Percentiles rank a stretch among this genome's conserved stretches.
These are phyloP conservation scores for Cynara cardunculus DNA, from an alignment of 129 eudicot species.

Conservation along the genomic window DNA sequence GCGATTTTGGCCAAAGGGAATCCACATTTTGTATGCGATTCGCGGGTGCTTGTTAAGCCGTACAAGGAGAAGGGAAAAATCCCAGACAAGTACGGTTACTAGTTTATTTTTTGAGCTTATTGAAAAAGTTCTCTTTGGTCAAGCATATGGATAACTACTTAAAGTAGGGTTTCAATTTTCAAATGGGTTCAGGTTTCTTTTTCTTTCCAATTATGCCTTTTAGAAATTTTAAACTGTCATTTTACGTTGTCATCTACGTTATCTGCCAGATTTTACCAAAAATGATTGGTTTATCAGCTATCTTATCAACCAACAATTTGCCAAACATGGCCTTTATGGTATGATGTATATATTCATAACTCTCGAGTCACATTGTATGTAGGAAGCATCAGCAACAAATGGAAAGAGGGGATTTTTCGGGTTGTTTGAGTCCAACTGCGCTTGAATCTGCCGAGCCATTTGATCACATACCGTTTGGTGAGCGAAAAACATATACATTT, in stretches of 20 bases:
- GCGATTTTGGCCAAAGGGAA: slow-evolving; percentile 94
- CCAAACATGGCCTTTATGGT: no score
- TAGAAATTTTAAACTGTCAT: neutral
- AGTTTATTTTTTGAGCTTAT: neutral
- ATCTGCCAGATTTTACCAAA: neutral
- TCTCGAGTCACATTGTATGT: neutral
- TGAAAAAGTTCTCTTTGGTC: no score
- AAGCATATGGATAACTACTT: no score
- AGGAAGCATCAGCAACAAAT: slow-evolving; percentile 72
- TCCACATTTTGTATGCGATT: slow-evolving; percentile 94
- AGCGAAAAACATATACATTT: neutral
- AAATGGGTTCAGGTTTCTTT: no score
- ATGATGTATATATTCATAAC: no score
- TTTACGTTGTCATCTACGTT: neutral
- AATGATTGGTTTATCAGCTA: neutral
- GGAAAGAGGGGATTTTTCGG: slow-evolving; percentile 68
- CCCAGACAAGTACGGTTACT: slow-evolving; percentile 61
- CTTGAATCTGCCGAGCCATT: slow-evolving; percentile 68
- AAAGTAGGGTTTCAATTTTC: neutral
- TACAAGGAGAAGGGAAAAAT: slow-evolving; percentile 97
- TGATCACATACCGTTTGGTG: slow-evolving; percentile 65
- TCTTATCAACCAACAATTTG: neutral
- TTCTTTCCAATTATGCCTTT: neutral
- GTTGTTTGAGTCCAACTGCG: slow-evolving; percentile 73
- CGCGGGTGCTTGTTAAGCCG: slow-evolving; percentile 97